Evolutionary conservation across 441 rosid species (phyloP).

Genomic region (Omphalea diandra): DNA sequence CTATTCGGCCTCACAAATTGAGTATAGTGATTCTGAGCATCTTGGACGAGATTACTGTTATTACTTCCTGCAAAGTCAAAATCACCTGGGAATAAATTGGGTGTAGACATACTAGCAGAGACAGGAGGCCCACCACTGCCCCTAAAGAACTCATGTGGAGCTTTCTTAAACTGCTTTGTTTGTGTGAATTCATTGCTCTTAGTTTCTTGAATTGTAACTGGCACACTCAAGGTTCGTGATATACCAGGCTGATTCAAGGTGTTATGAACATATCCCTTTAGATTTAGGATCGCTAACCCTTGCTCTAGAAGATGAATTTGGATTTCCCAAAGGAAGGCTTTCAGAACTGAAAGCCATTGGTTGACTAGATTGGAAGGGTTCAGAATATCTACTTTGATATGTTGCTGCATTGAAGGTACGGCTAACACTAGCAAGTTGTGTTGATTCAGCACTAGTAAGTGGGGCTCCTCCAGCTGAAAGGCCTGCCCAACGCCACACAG

Average conservation of each 20-base stretch:
- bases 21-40: slow-evolving; percentile 40
- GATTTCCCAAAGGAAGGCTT: slow-evolving; percentile 23
- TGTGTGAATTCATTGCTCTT: slow-evolving; percentile 38
- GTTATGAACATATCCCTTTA: slow-evolving; percentile 32
- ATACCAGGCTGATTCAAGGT: slow-evolving; percentile 39
- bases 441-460: slow-evolving; percentile 46
- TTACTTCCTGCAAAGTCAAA: slow-evolving; percentile 36
- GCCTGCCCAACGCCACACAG: slow-evolving; percentile 89
- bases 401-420: slow-evolving; percentile 24
- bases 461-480: slow-evolving; percentile 76
- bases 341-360: slow-evolving; percentile 33
- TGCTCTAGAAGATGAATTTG: slow-evolving; percentile 23
- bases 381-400: slow-evolving; percentile 31
- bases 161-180: slow-evolving; percentile 62
- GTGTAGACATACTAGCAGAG: slow-evolving; percentile 36
- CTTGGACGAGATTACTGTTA: slow-evolving; percentile 33
- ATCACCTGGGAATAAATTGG: slow-evolving; percentile 38
- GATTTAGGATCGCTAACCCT: slow-evolving; percentile 37
- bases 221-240: slow-evolving; percentile 41
- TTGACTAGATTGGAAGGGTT: slow-evolving; percentile 35
- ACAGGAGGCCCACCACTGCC: slow-evolving; percentile 45
- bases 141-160: slow-evolving; percentile 70
- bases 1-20: slow-evolving; percentile 41
- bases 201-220: slow-evolving; percentile 39
- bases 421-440: slow-evolving; percentile 33